Percentiles rank a stretch among this genome's conserved stretches.
Conservation (phyloP, 73 alveolate genomes). For the Vitrella brassicaformis region DNA sequence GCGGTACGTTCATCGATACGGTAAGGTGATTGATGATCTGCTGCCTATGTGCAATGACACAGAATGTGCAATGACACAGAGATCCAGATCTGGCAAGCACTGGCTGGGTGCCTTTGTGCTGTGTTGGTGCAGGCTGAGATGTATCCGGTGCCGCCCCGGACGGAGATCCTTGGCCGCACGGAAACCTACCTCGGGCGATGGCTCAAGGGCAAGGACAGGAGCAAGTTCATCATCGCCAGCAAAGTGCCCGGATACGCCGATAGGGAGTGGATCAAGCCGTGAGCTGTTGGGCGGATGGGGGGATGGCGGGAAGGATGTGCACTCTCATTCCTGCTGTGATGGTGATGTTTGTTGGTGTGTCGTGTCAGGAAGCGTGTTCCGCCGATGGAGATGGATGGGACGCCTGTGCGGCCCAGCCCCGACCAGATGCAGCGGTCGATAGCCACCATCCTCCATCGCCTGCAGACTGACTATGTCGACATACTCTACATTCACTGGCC, state of each 20-base stretch:
- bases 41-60: too few species aligned
- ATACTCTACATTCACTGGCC: not conserved
- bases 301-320: too few species aligned
- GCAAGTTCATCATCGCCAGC: not conserved
- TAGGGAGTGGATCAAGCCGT: too few species aligned
- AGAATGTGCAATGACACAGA: too few species aligned
- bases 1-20: not conserved
- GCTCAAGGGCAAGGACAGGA: not conserved
- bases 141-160: not conserved
- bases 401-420: not conserved
- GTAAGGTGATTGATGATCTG: too few species aligned
- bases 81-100: too few species aligned
- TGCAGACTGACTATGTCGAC: not conserved
- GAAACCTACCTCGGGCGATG: not conserved
- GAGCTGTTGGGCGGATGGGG: too few species aligned
- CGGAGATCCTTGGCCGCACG: not conserved
- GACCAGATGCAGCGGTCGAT: not conserved
- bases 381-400: not conserved
- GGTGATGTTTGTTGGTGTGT: too few species aligned
- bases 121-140: too few species aligned
- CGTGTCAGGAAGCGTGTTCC: not conserved
- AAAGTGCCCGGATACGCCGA: not conserved
- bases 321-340: too few species aligned
- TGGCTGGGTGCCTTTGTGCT: too few species aligned
- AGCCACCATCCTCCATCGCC: not conserved